Percentiles rank a stretch among this genome's conserved stretches.
phyloP scores from a whole-genome alignment of 2,329 filamentous ascomycete genomes.

The Colletotrichum sp. region DNA sequence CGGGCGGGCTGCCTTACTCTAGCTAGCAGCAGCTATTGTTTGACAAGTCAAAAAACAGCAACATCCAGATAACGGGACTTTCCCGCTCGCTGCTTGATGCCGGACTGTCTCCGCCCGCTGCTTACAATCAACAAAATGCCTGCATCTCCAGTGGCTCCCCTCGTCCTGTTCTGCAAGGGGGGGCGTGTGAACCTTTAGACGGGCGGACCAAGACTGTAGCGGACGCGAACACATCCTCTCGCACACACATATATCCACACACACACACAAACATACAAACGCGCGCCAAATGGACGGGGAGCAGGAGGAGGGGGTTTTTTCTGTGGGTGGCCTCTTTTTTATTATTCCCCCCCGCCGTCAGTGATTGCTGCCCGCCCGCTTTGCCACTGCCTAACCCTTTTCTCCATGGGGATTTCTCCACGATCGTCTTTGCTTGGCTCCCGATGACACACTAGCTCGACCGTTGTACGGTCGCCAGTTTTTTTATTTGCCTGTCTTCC shows the following conservation, averaged over 20 bases:
- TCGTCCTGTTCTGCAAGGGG: background rate
- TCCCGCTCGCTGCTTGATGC: background rate
- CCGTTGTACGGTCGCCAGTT: background rate
- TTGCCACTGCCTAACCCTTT: background rate
- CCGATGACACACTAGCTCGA: constrained; percentile 4
- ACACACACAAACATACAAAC: background rate
- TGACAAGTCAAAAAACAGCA: background rate
- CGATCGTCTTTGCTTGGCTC: constrained; percentile 17
- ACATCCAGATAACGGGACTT: background rate
- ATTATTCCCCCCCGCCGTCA: background rate
- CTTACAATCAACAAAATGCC: constrained; percentile 12
- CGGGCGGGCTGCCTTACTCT: background rate
- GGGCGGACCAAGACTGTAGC: constrained; percentile 8
- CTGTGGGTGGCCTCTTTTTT: background rate
- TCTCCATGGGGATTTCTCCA: constrained; percentile 20
- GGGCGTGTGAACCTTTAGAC: background rate
- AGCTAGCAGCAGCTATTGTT: background rate
- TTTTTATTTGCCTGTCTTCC: background rate
- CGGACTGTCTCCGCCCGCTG: constrained; percentile 3
- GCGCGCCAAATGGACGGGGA: background rate
- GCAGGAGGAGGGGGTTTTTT: background rate
- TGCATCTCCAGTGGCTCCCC: constrained; percentile 10
- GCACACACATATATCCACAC: background rate
- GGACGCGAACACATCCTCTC: background rate
- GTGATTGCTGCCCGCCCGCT: background rate